Evolutionary conservation across 225 moss, liverwort and hornwort species (phyloP).

Genomic region (Neckera pumila): DNA sequence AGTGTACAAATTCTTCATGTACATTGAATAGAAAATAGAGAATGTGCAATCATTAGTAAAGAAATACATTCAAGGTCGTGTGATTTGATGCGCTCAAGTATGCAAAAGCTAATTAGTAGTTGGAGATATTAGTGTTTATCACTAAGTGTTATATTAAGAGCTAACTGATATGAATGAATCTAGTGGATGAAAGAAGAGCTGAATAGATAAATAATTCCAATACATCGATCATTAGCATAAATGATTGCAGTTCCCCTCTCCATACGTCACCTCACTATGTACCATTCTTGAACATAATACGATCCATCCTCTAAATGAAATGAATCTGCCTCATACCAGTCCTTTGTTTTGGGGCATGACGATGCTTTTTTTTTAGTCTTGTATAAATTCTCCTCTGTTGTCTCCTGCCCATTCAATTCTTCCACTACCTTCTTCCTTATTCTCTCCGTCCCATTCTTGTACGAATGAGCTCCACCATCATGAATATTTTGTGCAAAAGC

Average conservation of each 20-base stretch:
- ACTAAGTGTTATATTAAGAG: too few relatives aligned
- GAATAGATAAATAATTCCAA: background rate
- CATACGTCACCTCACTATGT: background rate
- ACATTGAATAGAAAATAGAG: rapidly evolving
- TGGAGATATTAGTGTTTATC: background rate
- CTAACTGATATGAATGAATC: background rate
- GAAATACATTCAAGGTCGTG: rapidly evolving
- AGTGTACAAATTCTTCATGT: background rate
- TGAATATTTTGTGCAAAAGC: background rate
- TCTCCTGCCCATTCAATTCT: background rate
- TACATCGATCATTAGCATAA: rapidly evolving
- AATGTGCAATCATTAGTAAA: background rate
- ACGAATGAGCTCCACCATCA: too few relatives aligned
- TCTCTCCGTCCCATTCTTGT: background rate
- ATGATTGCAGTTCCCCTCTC: rapidly evolving
- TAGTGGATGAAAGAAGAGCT: background rate
- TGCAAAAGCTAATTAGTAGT: rapidly evolving
- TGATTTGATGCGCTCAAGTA: rapidly evolving
- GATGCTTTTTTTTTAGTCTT: background rate
- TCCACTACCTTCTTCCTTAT: background rate
- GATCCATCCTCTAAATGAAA: too few relatives aligned
- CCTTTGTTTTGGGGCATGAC: background rate
- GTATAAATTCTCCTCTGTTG: background rate
- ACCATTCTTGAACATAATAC: background rate
- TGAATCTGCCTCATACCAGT: background rate